Base-by-base conservation (phyloP, 1,284 basidiomycete species). In the Amylostereum areolatum region DNA sequence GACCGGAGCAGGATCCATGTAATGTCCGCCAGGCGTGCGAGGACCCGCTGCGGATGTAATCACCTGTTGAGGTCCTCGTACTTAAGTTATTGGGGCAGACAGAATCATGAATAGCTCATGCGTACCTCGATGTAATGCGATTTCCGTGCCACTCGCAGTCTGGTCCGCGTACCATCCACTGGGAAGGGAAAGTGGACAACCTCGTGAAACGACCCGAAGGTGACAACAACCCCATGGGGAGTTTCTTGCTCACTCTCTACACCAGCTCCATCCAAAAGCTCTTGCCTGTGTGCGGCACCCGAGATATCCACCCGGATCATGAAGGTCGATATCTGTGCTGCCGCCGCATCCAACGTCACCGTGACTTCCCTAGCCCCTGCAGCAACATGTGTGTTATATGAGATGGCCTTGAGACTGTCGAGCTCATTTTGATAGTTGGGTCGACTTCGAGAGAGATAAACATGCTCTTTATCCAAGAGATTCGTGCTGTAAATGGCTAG, bases 91-190 rank as follows among this genome's bases (percentile, higher is more conserved):
- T 59, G 27, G 69, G 68, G 36, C 12, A 24, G 18, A 27, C 18
- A 41, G 3, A 32, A n/a, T n/a, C 11, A 40, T 43, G 12, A 36
- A 31, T 31, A 51, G 18, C 65, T 11, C 35, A 27, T 10, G 11
- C 41, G 27, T 3, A 79, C 79, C 66, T 82, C 78, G 7, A 80
- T 65, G 52, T 74, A 81, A 24, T 58, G 65, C 3, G 77, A 81
- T 53, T 72, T 75, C 30, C 80, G 69, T 5, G 77, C 78, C 30
- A 81, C 58, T 5, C 74, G 68, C 2, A 74, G 49, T 54, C 65
- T 77, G 8, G 48, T 43, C 34, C 62, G 53, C 6, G 56, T 58
- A 8, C 63, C 68, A 2, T 58, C 50, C 5, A 72, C 54, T 5
- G 68, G 67, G 43, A 66, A 63, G 8, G 70, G 68, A 52, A 60